Evolutionary conservation across 805 yeast species (phyloP), one percentile per base, ranked within the genome.

Genomic region (Teunomyces aglyptinius): DNA sequence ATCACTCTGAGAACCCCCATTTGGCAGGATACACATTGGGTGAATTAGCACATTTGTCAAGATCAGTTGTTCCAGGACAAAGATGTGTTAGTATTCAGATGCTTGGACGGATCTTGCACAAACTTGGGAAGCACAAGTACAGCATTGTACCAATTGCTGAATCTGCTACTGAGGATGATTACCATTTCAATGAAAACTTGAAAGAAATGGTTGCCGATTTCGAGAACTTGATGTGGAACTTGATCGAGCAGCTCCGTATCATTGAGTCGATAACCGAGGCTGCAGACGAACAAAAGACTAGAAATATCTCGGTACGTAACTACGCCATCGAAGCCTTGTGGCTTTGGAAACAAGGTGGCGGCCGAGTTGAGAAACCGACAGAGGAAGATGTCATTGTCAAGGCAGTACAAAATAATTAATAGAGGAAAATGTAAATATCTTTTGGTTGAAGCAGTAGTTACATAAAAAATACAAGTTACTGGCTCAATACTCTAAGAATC

Each of bases 301-400:
- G 66, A 13, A 88, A 86, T 61, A 49, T 91, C 26, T 85, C 91
- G 29, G 90, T 90, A 1, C 73, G 87, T 55, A 86, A 80, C 54
- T 88, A 89, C 61, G 96, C 97, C 1, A 75, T 86, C 26, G 97
- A 91, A 54, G 96, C 97, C 0, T 72, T 91, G 29, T 91, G 96
- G 96, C 67, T 91, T 44, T 89, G 96, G 94, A 83, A 77, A 54
- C 66, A 75, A 54, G 80, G 77, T 1, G 78, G 79, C 0, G 81
- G 78, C 49, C 60, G 56, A 49, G 55, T 65, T 50, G 52, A 51
- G 35, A 43, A 41, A 38, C 52, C 50, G 40, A 53, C 50, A 16
- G 68, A 63, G 45, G 67, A 61, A 36, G 68, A 68, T 6, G 49
- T 54, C 32, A 55, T 68, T 11, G 54, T 60, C 1, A 58, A 57